phyloP scores from a whole-genome alignment of 805 yeast genomes.

The Lipomyces anomalus region DNA sequence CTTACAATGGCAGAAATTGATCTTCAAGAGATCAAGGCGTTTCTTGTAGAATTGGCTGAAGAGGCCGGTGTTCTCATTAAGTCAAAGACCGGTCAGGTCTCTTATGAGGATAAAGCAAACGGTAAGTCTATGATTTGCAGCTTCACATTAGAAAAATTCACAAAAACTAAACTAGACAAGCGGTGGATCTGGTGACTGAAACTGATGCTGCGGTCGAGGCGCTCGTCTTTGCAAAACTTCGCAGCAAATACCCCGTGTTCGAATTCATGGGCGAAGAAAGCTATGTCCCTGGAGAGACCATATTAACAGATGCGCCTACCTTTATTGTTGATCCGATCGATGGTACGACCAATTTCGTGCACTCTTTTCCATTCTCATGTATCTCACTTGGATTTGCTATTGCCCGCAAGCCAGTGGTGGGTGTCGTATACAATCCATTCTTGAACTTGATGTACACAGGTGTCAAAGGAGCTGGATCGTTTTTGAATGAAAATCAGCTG shows the following conservation, averaged over 20 bases:
- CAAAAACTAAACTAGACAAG: slow-evolving; percentile 12
- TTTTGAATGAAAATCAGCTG: slow-evolving; percentile 41
- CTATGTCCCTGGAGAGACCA: slow-evolving; percentile 45
- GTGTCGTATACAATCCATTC: slow-evolving; percentile 62
- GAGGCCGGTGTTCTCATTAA: slow-evolving; percentile 47
- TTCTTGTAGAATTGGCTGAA: slow-evolving; percentile 38
- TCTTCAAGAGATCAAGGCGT: slow-evolving; percentile 35
- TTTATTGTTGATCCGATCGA: slow-evolving; percentile 63
- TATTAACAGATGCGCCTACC: slow-evolving; percentile 48
- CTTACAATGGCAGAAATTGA: too few species aligned
- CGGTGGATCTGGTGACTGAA: slow-evolving; percentile 59
- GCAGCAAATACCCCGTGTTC: slow-evolving; percentile 42
- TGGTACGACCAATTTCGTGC: slow-evolving; percentile 62
- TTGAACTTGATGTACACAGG: slow-evolving; percentile 49
- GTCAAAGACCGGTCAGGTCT: slow-evolving; percentile 43
- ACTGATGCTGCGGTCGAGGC: slow-evolving; percentile 54
- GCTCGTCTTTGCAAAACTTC: slow-evolving; percentile 35
- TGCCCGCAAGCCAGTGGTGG: slow-evolving; percentile 47
- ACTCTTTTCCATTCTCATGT: slow-evolving; percentile 56
- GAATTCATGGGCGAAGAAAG: slow-evolving; percentile 60
- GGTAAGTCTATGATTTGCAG: slow-evolving; percentile 13
- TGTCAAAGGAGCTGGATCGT: slow-evolving; percentile 52
- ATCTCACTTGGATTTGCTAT: slow-evolving; percentile 55
- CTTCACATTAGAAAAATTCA: not conserved
- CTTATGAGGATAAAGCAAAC: slow-evolving; percentile 52